Conservation (phyloP, 169 alveolate genomes). For the Besnoitia besnoiti region DNA sequence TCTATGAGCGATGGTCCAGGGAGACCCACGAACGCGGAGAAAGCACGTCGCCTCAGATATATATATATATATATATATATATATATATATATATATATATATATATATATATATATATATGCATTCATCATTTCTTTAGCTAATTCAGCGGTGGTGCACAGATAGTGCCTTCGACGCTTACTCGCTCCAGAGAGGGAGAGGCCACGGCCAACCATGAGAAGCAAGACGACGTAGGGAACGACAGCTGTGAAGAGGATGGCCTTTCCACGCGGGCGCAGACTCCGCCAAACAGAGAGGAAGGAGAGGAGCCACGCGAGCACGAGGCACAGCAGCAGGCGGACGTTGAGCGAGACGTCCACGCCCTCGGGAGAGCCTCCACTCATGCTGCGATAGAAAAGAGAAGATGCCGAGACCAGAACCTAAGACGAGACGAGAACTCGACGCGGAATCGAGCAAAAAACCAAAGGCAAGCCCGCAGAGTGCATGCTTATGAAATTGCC, state of each 20-base stretch:
- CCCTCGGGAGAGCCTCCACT: conserved; percentile 1
- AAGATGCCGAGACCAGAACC: background rate
- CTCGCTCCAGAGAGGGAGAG: conserved; percentile 6
- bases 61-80: background rate
- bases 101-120: background rate
- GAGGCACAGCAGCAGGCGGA: background rate
- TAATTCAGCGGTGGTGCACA: background rate
- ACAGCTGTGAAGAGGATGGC: conserved; percentile 5
- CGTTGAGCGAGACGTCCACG: background rate
- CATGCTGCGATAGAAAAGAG: background rate
- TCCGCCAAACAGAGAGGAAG: background rate
- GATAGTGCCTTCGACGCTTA: background rate
- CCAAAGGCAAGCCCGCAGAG: too few relatives aligned
- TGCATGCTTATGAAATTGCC: too few relatives aligned
- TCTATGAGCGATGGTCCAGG: too few relatives aligned
- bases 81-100: background rate
- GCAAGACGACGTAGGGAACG: conserved; percentile 2
- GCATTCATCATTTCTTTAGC: background rate
- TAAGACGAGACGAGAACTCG: background rate
- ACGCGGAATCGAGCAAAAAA: too few relatives aligned
- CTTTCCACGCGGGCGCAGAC: conserved; percentile 7
- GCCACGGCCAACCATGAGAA: background rate
- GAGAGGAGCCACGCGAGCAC: background rate
- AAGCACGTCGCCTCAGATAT: background rate
- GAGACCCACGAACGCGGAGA: too few relatives aligned